phyloP scores from a whole-genome alignment of 768 basidiomycete genomes.

The Hemileccinum impolitum region DNA sequence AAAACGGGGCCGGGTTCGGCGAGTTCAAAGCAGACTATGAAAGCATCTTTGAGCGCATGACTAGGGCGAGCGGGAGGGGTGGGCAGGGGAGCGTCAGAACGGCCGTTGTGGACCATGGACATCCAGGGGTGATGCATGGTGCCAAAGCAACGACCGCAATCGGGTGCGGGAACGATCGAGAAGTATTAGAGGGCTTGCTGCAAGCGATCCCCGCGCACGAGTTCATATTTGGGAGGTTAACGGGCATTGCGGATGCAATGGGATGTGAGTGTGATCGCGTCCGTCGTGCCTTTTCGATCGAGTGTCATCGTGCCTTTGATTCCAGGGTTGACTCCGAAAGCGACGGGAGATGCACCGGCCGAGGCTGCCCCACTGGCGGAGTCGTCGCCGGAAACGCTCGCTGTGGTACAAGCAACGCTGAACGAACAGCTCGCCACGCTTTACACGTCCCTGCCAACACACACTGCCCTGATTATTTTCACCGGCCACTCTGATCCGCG shows the following conservation, averaged over 20 bases:
- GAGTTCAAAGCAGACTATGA: constrained; percentile 84
- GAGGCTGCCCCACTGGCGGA: constrained; percentile 26
- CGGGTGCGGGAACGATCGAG: constrained; percentile 72
- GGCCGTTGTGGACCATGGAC: constrained; percentile 84
- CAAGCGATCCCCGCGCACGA: constrained; percentile 63
- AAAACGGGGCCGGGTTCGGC: constrained; percentile 75
- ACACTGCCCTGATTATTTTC: constrained; percentile 81
- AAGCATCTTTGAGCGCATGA: constrained; percentile 84
- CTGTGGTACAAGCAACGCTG: constrained; percentile 44
- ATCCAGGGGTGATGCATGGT: constrained; percentile 80
- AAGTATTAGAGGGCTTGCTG: constrained; percentile 69
- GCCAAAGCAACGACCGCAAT: constrained; percentile 75
- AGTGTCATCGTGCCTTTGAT: too few relatives aligned
- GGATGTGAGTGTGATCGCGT: constrained; percentile 65
- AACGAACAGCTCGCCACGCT: constrained; percentile 60
- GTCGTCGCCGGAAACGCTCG: constrained; percentile 35
- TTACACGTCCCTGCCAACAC: constrained; percentile 66
- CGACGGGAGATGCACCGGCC: constrained; percentile 33
- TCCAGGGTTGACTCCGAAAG: constrained; percentile 63
- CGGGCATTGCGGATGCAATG: constrained; percentile 70
- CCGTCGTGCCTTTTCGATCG: background rate
- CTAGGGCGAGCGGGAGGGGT: constrained; percentile 45
- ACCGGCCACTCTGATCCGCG: constrained; percentile 90
- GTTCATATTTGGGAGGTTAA: constrained; percentile 82
- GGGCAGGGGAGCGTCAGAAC: constrained; percentile 44